These are phyloP conservation scores for Penicillium herquei DNA, from an alignment of 495 filamentous ascomycete species.

Conservation along the genomic window DNA sequence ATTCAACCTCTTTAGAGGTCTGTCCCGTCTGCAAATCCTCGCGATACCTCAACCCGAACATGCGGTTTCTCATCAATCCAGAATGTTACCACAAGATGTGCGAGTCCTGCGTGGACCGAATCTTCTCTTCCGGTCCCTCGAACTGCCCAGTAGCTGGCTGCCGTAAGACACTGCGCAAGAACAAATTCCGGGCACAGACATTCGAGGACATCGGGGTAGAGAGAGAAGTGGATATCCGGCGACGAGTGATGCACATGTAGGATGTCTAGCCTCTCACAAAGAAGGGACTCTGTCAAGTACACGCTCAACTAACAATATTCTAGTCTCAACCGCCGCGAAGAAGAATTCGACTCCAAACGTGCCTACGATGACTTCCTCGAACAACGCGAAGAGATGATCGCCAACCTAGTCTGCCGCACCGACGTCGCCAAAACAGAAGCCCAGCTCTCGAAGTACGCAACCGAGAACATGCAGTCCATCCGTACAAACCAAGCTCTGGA, in stretches of 20 bases:
- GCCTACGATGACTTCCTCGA: conserved; percentile 95
- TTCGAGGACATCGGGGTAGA: conserved; percentile 90
- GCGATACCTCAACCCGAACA: conserved; percentile 89
- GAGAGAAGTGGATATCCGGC: conserved; percentile 89
- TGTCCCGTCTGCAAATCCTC: conserved; percentile 97
- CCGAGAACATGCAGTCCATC: conserved; percentile 63
- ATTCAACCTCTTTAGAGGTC: conserved; percentile 57
- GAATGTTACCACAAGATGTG: conserved; percentile 99
- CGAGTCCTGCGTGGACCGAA: conserved; percentile 86
- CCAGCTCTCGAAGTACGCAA: conserved; percentile 63
- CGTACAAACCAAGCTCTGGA: conserved; percentile 53
- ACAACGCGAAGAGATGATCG: conserved; percentile 84
- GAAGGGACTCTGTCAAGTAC: too few relatives aligned
- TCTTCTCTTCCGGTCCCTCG: conserved; percentile 87
- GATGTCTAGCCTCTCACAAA: conserved; percentile 6
- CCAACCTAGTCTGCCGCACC: conserved; percentile 74
- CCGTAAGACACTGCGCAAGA: conserved; percentile 77
- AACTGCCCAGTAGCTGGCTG: conserved; percentile 89
- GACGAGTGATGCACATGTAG: conserved; percentile 70
- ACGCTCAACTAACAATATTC: neutral
- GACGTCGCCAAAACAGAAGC: conserved; percentile 69
- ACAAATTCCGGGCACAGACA: conserved; percentile 79
- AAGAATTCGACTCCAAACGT: conserved; percentile 80
- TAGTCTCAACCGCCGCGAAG: conserved; percentile 80
- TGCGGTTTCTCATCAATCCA: conserved; percentile 92